Percentiles rank a stretch among this genome's conserved stretches.
phyloP scores from a whole-genome alignment of 2,329 filamentous ascomycete species.

The Fusarium sp. region DNA sequence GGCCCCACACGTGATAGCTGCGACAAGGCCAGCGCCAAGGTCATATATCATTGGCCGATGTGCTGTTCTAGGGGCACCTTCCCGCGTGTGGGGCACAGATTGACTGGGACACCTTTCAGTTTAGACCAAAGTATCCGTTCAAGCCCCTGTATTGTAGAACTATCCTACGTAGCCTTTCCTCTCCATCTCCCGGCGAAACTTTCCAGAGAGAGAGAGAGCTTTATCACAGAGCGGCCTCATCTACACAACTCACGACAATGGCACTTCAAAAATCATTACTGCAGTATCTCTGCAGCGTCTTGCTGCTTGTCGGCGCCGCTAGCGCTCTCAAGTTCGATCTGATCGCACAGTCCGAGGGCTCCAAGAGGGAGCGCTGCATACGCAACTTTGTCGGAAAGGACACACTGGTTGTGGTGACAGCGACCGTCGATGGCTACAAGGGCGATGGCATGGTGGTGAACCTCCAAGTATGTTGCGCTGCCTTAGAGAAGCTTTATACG shows the following conservation, averaged over 20 bases:
- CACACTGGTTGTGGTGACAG: conserved; percentile 94
- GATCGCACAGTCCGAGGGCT: conserved; percentile 65
- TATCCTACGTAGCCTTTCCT: conserved; percentile 40
- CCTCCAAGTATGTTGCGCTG: conserved; percentile 77
- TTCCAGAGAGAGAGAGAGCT: conserved; percentile 6
- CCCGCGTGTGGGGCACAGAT: conserved; percentile 37
- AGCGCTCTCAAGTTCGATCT: conserved; percentile 94
- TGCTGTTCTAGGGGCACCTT: conserved; percentile 10
- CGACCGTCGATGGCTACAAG: conserved; percentile 82
- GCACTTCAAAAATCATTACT: conserved; percentile 61
- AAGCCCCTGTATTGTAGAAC: conserved; percentile 32
- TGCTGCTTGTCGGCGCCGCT: conserved; percentile 63
- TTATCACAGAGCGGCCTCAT: conserved; percentile 4
- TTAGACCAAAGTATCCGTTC: conserved; percentile 22
- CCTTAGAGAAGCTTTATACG: conserved; percentile 1
- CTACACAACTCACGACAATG: conserved; percentile 50
- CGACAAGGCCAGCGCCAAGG: conserved; percentile 39
- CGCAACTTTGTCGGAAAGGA: conserved; percentile 94
- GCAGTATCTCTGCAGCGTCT: conserved; percentile 66
- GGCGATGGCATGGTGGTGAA: conserved; percentile 94
- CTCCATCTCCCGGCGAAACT: conserved; percentile 15
- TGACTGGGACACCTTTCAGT: conserved; percentile 48
- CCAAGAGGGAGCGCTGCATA: conserved; percentile 86
- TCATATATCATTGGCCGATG: conserved; percentile 24
- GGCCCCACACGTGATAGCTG: conserved; percentile 45